phyloP scores from a whole-genome alignment of 2,329 filamentous ascomycete genomes.

The Colletotrichum sansevieriae region DNA sequence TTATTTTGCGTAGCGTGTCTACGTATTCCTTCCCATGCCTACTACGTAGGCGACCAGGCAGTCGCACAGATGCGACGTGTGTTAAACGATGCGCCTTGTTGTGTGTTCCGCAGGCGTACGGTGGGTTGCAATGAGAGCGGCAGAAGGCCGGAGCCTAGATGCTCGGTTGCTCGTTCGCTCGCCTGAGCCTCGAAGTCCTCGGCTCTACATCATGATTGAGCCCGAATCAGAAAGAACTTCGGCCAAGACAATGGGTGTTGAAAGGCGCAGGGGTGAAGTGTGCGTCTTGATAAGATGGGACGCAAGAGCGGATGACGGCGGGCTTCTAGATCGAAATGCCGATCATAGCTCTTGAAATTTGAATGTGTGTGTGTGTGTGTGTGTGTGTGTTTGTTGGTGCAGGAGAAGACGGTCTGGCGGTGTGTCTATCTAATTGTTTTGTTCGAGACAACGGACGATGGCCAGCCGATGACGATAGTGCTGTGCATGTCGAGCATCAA shows the following conservation, averaged over 20 bases:
- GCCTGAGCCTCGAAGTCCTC: too few relatives aligned
- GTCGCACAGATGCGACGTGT: conserved; percentile 27
- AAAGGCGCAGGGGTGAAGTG: too few relatives aligned
- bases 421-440: conserved; percentile 25
- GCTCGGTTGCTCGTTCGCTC: background rate
- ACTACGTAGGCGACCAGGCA: background rate
- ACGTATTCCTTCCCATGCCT: background rate
- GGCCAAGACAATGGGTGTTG: too few relatives aligned
- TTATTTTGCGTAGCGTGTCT: background rate
- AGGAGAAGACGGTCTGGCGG: conserved; percentile 2
- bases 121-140: background rate
- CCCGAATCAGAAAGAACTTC: too few relatives aligned
- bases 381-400: background rate
- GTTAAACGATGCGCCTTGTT: conserved; percentile 11
- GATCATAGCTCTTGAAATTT: background rate
- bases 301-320: too few relatives aligned
- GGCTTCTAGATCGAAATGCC: background rate
- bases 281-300: too few relatives aligned
- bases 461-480: background rate
- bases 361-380: too few relatives aligned
- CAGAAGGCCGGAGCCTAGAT: too few relatives aligned
- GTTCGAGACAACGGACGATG: background rate
- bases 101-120: background rate
- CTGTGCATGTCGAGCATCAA: background rate
- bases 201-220: too few relatives aligned